Base-by-base conservation (phyloP, 805 yeast species). In the Yarrowia osloensis region DNA sequence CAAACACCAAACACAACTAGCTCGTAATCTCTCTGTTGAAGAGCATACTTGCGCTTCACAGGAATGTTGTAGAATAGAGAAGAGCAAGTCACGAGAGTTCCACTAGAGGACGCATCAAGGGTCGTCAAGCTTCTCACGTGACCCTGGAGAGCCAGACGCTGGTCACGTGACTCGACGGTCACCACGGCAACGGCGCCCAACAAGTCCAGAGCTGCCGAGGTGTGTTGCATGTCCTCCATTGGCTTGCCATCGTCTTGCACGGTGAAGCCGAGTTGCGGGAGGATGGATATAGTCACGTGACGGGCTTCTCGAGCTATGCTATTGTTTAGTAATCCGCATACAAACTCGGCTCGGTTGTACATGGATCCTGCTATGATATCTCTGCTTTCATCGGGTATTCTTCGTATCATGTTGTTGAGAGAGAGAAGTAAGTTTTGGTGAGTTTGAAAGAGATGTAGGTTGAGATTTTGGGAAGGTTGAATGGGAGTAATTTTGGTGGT, bases 31-130 rank as follows among this genome's bases (percentile, higher is more conserved):
- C 31, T 28, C 21, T 57, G 63, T 6, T 57, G 49, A 19, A 57
- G 49, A n/a, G 49, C 63, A n/a, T 40, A 57, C 37, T 57, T 57
- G n/a, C 63, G 63, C 7, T 57, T 57, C n/a, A 57, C 63, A 21
- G 63, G 63, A 15, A 57, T 9, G 28, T 57, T 57, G 49, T 57
- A 57, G n/a, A 28, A 57, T 8, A 57, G 49, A 13, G 63, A 37
- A 19, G 62, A 54, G 31, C 44, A 35, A 5, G 46, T 37, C 11
- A 39, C 19, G n/a, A 37, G 35, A 1, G 42, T 24, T 21, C 19
- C n/a, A 1, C 13, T 2, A 19, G 44, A 39, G 2, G 42, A 11
- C 8, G 15, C 7, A 6, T 12, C 40, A 5, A 0, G 19, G 7
- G 7, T 15, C 39, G 26, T 21, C 8, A 33, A 8, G 5, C 15